Evolutionary conservation across 208 protist genomes (phyloP).

Genomic region (Tritrichomonas foetus): DNA sequence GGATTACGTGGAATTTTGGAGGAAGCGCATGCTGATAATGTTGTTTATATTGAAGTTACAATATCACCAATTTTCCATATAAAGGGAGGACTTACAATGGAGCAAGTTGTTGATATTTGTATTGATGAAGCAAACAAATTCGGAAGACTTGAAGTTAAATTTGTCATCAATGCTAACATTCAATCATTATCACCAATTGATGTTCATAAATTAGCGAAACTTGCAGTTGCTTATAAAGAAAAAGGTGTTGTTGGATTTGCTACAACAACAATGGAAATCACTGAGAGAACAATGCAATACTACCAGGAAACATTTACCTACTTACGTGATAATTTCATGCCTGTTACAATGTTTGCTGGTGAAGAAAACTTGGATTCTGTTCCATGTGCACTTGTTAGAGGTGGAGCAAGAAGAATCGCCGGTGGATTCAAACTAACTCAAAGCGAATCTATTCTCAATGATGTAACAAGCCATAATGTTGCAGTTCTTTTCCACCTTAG

Average conservation of each 20-base stretch:
- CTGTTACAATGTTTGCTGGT: slow-evolving; percentile 9
- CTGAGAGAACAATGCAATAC: neutral
- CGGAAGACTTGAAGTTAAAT: neutral
- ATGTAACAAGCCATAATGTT: neutral
- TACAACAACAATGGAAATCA: neutral
- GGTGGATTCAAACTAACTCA: slow-evolving; percentile 13
- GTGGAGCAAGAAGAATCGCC: neutral
- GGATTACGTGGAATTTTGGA: neutral
- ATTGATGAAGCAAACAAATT: neutral
- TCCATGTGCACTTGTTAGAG: neutral
- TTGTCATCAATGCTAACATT: neutral
- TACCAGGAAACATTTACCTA: neutral
- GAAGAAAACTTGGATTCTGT: neutral
- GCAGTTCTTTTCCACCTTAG: neutral
- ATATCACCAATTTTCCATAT: neutral
- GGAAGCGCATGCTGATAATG: neutral
- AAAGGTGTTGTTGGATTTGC: neutral
- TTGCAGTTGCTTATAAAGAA: neutral
- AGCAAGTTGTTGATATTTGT: neutral
- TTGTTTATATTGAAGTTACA: slow-evolving; percentile 13
- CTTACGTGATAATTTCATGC: neutral
- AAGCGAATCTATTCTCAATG: neutral
- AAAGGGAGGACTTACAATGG: neutral
- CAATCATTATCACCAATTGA: neutral
- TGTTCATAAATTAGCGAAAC: neutral